These are phyloP conservation scores for Ogataea wickerhamii DNA, from an alignment of 805 yeast genomes.

Conservation along the genomic window DNA sequence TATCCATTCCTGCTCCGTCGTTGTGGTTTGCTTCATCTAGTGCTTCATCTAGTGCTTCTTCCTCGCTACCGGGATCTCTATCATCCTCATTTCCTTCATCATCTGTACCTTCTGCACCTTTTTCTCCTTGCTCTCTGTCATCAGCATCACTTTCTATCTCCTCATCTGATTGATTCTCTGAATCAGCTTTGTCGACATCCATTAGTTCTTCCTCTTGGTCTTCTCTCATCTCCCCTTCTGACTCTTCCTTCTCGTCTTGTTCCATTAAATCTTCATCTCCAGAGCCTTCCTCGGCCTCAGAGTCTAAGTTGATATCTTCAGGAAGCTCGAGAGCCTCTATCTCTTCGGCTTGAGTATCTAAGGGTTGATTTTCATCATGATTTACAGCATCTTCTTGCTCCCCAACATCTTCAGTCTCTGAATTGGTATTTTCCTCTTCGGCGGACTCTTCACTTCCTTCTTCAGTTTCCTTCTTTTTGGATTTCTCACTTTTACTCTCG, in stretches of 20 bases:
- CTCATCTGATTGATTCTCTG: conserved; percentile 19
- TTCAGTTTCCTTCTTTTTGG: conserved; percentile 32
- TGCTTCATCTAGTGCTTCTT: conserved; percentile 14
- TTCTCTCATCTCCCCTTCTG: conserved; percentile 36
- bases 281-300: conserved; percentile 59
- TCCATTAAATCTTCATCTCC: conserved; percentile 33
- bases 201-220: conserved; percentile 18
- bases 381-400: conserved; percentile 78
- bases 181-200: conserved; percentile 22
- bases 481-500: conserved; percentile 34
- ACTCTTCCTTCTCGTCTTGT: conserved; percentile 23
- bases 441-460: conserved; percentile 37
- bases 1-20: conserved; percentile 9
- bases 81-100: conserved; percentile 22
- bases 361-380: conserved; percentile 62
- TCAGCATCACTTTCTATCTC: conserved; percentile 17
- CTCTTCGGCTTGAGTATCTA: conserved; percentile 77
- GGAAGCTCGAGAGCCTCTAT: conserved; percentile 86
- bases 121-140: conserved; percentile 25
- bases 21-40: conserved; percentile 25
- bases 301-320: conserved; percentile 85
- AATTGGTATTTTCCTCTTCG: conserved; percentile 34
- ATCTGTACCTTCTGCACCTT: conserved; percentile 23
- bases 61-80: conserved; percentile 30
- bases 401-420: conserved; percentile 65